Evolutionary conservation across 805 yeast species (phyloP), one percentile per base, ranked within the genome.

Genomic region (Wickerhamia fluorescens): DNA sequence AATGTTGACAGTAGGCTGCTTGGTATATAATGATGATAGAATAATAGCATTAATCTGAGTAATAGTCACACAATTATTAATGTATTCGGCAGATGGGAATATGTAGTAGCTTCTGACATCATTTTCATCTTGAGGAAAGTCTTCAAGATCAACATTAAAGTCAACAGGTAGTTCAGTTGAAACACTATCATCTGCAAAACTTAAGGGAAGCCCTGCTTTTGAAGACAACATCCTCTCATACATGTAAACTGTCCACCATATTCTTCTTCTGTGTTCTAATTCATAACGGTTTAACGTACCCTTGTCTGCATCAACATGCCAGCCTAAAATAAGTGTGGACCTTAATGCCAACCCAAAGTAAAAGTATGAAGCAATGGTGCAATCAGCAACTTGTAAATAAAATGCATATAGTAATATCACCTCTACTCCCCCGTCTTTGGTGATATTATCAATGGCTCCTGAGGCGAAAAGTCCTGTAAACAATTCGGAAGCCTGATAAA

Each of bases 271-370:
- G 44, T 73, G 79, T 34, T 73, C 79, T 34, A 73, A 47, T 36
- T 73, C 77, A 41, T 65, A 71, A 19, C 75, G 45, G 38, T 66
- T 66, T 27, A 71, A 41, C 16, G 60, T 52, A 37, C 76, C 85
- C 41, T 75, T 73, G 35, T 80, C 88, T 6, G 85, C 78, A 55
- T 82, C 92, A 3, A 82, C 92, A 50, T 82, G 94, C 75, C 80
- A 70, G 2, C 94, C 94, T 15, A 81, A 51, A 26, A 81, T 74
- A 31, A 82, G 58, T 6, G 86, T 75, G 0, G 88, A 75, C 34
- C 88, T 61, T 20, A 82, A 51, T 0, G 89, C 89, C 34, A 78
- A 66, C 3, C 88, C 88, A 53, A 82, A 79, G 51, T 81, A 82
- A 45, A 82, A 79, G 43, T 82, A 82, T 3, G 88, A 79, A 1